phyloP scores from a whole-genome alignment of 345 rosid species.

The Eutrema yunnanense region DNA sequence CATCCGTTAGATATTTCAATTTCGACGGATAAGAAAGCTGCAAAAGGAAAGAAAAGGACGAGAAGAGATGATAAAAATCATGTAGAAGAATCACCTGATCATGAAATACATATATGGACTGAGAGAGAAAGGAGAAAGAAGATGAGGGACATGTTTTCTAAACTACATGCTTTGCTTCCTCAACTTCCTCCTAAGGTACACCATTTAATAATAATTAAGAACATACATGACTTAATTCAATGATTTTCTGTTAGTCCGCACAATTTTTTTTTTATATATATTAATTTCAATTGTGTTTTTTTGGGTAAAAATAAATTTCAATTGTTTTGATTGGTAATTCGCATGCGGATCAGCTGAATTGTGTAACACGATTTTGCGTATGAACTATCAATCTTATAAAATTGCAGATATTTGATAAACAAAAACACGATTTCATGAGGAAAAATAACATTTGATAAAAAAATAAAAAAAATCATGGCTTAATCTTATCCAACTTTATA shows the following conservation, averaged over 20 bases:
- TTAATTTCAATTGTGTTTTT: background rate
- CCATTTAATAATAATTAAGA: background rate
- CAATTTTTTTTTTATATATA: background rate
- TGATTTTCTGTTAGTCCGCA: background rate
- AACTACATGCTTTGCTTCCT: slow-evolving; percentile 73
- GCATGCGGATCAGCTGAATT: background rate
- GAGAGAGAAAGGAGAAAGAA: slow-evolving; percentile 83
- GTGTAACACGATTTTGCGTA: background rate
- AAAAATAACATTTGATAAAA: background rate
- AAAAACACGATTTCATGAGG: background rate
- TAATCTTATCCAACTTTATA: background rate
- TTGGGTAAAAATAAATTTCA: background rate
- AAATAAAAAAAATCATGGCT: background rate
- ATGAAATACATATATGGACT: slow-evolving; percentile 63
- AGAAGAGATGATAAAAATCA: background rate
- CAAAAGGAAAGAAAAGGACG: background rate
- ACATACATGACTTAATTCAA: background rate
- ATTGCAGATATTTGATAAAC: background rate
- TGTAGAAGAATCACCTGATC: slow-evolving; percentile 33
- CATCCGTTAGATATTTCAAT: background rate
- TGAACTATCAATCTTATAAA: background rate
- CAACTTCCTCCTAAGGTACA: slow-evolving; percentile 70
- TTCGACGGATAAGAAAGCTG: background rate
- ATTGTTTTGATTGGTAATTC: background rate
- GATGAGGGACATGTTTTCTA: slow-evolving; percentile 69